Evolutionary conservation across 768 basidiomycete genomes (phyloP), one percentile per base, ranked within the genome.

Genomic region (Chalciporus pseudorubinellus): DNA sequence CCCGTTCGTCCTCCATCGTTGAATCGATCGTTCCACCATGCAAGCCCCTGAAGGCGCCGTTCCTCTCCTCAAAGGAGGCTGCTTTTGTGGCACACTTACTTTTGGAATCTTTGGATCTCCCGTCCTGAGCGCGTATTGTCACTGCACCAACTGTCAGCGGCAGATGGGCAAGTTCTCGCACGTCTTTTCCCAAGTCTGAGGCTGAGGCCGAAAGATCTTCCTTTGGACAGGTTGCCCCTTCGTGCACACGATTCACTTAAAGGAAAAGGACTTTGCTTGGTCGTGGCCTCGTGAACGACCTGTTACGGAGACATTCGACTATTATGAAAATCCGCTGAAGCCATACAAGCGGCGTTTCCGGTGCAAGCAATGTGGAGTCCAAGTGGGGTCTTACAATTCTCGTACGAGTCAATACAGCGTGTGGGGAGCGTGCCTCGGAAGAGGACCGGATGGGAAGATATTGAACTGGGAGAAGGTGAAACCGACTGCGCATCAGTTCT

Each of bases 101-200:
- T 87, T 81, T 54, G 53, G 70, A 42, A 71, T 83, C 2, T 64
- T 63, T 11, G 79, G 79, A 2, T 65, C 61, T 29, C 83, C 85
- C 0, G 56, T 79, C 4, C 67, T 81, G 29, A 79, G 78, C 55
- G 84, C 81, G 6, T 87, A 81, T 59, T 87, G 84, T 55, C 87
- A 88, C 59, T 89, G 87, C 60, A 82, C 81, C 4, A 64, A 77
- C n/a, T 89, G 87, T 59, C 86, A 87, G 64, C 71, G 77, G 36
- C 62, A 85, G 45, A 79, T 69, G 56, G 81, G 84, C 78, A 60
- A 51, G 72, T 53, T 43, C 22, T 24, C 31, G 36, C 46, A 14
- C 3, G 26, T 46, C 16, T 3, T 18, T 29, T 41, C 5, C 22
- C 22, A 16, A 19, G 14, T 3, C 22, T 8, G 19, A 36, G 10